phyloP scores from a whole-genome alignment of 306 rosid species.

The Canavalia gladiata region DNA sequence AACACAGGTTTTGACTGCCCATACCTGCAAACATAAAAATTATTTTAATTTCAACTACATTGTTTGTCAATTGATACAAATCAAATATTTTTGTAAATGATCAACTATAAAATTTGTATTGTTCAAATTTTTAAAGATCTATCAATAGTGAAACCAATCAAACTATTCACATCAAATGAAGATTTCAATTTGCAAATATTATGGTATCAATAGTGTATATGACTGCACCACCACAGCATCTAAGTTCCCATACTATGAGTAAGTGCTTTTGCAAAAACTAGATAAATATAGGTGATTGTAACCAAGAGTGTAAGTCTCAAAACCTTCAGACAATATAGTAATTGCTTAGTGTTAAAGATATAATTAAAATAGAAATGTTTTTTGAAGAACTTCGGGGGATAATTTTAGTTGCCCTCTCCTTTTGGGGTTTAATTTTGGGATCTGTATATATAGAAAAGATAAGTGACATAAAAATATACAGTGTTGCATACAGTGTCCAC shows the following conservation, averaged over 20 bases:
- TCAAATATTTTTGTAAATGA: constrained; percentile 16
- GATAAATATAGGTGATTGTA: constrained; percentile 3
- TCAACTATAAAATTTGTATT: constrained; percentile 1
- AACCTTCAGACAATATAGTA: neutral
- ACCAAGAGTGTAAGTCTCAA: neutral
- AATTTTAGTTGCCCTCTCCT: too few species aligned
- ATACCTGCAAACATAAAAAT: constrained; percentile 66
- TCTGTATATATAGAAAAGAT: too few species aligned
- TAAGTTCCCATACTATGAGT: neutral
- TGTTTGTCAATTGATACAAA: constrained; percentile 22
- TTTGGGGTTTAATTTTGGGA: too few species aligned
- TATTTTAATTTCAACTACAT: constrained; percentile 36
- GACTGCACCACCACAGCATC: neutral
- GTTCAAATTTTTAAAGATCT: constrained; percentile 19
- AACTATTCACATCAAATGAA: constrained; percentile 26
- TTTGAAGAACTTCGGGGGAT: too few species aligned
- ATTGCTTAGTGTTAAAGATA: neutral
- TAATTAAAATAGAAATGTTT: neutral
- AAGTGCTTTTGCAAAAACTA: neutral
- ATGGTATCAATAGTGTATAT: neutral
- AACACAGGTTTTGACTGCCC: constrained; percentile 98
- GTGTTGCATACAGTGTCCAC: too few species aligned
- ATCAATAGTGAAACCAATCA: constrained; percentile 37
- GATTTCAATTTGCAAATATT: constrained; percentile 34
- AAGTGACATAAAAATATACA: too few species aligned